Conservation (phyloP, 2,329 filamentous ascomycete species). For the Aspergillus sp. region DNA sequence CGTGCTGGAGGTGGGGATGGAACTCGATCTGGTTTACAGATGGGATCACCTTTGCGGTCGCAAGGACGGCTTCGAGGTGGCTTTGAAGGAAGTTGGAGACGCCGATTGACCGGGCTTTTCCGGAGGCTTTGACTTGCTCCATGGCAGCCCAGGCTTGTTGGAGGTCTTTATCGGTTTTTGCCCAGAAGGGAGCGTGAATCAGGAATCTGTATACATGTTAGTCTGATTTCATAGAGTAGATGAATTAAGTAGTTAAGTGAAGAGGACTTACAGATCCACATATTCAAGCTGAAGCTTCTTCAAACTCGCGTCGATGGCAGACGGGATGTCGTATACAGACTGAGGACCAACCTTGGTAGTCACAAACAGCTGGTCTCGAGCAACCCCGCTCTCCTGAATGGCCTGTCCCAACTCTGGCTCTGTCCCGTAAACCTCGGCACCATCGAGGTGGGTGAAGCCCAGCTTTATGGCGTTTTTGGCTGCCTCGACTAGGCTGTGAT, state of each 20-base stretch:
- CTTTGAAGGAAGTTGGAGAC: constrained; percentile 57
- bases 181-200: constrained; percentile 59
- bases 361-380: constrained; percentile 46
- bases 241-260: not conserved
- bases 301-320: constrained; percentile 52
- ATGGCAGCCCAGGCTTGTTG: constrained; percentile 57
- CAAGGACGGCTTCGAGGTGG: constrained; percentile 50
- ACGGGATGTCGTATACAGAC: constrained; percentile 49
- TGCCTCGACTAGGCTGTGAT: constrained; percentile 51
- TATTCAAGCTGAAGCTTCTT: constrained; percentile 58
- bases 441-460: constrained; percentile 60
- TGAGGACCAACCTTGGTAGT: constrained; percentile 55
- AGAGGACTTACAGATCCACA: constrained; percentile 51
- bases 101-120: constrained; percentile 57
- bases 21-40: constrained; percentile 32
- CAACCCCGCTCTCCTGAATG: constrained; percentile 43
- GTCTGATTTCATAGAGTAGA: not conserved
- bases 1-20: constrained; percentile 46
- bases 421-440: constrained; percentile 53
- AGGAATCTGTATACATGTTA: constrained; percentile 23
- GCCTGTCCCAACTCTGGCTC: constrained; percentile 46
- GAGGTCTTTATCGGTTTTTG: constrained; percentile 48
- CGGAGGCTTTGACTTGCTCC: constrained; percentile 54
- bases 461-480: constrained; percentile 55
- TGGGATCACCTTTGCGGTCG: constrained; percentile 39